Conservation (phyloP, 371 early-diverging fungal species). For the Pancytospora epiphaga region DNA sequence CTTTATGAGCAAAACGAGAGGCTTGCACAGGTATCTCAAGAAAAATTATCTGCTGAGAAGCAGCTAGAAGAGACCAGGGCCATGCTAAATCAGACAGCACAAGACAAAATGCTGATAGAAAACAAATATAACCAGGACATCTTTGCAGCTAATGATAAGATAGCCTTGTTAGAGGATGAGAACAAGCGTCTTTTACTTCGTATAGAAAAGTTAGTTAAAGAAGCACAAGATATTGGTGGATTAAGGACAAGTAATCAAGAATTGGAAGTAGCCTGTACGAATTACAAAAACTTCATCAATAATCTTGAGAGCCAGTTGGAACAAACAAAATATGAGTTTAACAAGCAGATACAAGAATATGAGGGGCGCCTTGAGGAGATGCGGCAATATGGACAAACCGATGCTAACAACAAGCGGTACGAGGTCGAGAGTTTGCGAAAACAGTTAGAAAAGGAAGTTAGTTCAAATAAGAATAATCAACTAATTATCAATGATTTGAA, state of each 20-base stretch:
- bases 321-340: constrained; percentile 1
- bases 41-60: not conserved
- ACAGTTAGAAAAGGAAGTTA: not conserved
- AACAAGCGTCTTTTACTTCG: constrained; percentile 43
- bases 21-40: constrained; percentile 28
- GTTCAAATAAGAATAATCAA: not conserved
- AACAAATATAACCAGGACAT: constrained; percentile 20
- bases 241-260: not conserved
- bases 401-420: not conserved
- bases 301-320: constrained; percentile 2
- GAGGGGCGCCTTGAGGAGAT: not conserved
- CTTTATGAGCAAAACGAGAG: constrained; percentile 30
- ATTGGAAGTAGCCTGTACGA: not conserved
- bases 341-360: not conserved
- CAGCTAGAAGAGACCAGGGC: constrained; percentile 14
- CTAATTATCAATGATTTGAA: not conserved
- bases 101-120: constrained; percentile 13
- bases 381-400: not conserved
- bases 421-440: constrained; percentile 2
- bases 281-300: not conserved
- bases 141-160: constrained; percentile 11
- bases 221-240: not conserved
- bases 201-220: constrained; percentile 22
- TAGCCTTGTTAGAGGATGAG: constrained; percentile 41
- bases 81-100: constrained; percentile 14